Base-by-base conservation (phyloP, 2,329 filamentous ascomycete species). In the Exophiala lecanii-corni region DNA sequence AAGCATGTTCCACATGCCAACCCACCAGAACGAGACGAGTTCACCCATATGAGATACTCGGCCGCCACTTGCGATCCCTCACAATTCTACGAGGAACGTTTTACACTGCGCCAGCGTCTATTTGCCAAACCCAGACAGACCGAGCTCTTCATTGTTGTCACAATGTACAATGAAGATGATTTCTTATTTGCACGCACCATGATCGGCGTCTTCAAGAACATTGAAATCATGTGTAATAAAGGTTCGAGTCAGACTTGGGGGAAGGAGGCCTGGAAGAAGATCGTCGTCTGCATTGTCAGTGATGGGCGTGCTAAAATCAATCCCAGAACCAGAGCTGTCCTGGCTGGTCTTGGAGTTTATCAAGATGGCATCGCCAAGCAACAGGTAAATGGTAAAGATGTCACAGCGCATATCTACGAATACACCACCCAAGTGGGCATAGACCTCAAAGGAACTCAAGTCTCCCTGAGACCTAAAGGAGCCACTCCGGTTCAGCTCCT, bases 121-220 rank as follows among this genome's bases (percentile, higher is more conserved):
- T 96, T 96, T 61, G 88, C 87, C 43, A 96, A 95, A 65, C 84
- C 88, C 3, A 77, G 91, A 41, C 86, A 95, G 60, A 96, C 91
- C 0, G 91, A 97, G 68, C 73, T 97, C 2, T 96, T 97, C 66
- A 95, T 97, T 58, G 91, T 89, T 23, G 81, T 97, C 41, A 97
- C 91, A 45, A 96, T 96, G 91, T 98, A 98, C 72, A 98, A 98
- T 61, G 92, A 98, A 61, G 91, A 98, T 63, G 92, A 98, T 58
- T 82, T 97, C 54, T 73, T 96, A 47, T 96, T 98, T 62, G 89
- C 92, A 17, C 82, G 92, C 31, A 97, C 92, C 3, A 87, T 98
- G 87, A 86, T 83, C 37, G 92, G 92, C 64, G 89, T 98, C 4
- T 91, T 97, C 74, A 97, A 98, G 71, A 98, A 98, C 64, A 87